Conservation (phyloP, 176 grass and related monocot species). For the Otatea glauca region DNA sequence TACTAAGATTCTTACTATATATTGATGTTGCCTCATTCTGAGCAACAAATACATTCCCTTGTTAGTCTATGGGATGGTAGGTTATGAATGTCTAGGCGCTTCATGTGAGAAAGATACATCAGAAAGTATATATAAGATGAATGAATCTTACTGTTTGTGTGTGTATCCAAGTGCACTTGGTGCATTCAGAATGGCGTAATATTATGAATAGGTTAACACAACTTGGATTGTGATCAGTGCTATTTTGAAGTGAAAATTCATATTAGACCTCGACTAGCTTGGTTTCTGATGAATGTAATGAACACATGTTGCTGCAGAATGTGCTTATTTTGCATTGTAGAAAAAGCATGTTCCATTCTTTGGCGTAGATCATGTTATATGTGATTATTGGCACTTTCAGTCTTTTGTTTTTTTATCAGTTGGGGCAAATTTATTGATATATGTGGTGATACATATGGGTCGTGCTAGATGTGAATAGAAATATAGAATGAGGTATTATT, state of each 20-base stretch:
- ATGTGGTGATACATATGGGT: too few species aligned
- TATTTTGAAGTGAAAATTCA: not conserved
- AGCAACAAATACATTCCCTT: not conserved
- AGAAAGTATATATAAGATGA: not conserved
- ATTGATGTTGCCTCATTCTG: not conserved
- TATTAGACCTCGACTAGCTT: too few species aligned
- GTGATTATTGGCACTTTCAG: too few species aligned
- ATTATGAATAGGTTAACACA: not conserved
- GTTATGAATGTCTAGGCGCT: not conserved
- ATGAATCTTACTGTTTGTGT: not conserved
- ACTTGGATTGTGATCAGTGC: not conserved
- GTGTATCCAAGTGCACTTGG: not conserved
- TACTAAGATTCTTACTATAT: not conserved
- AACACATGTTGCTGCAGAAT: too few species aligned
- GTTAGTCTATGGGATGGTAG: not conserved
- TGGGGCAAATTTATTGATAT: too few species aligned
- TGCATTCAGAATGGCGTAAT: not conserved
- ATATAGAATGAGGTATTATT: too few species aligned
- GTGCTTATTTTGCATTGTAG: too few species aligned
- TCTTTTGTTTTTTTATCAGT: too few species aligned
- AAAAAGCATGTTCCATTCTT: too few species aligned
- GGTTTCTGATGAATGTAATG: too few species aligned
- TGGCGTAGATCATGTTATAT: too few species aligned
- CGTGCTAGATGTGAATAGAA: too few species aligned
- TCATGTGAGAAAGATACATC: not conserved